Conservation (phyloP, 257 asterid genomes). For the Sherardia arvensis region DNA sequence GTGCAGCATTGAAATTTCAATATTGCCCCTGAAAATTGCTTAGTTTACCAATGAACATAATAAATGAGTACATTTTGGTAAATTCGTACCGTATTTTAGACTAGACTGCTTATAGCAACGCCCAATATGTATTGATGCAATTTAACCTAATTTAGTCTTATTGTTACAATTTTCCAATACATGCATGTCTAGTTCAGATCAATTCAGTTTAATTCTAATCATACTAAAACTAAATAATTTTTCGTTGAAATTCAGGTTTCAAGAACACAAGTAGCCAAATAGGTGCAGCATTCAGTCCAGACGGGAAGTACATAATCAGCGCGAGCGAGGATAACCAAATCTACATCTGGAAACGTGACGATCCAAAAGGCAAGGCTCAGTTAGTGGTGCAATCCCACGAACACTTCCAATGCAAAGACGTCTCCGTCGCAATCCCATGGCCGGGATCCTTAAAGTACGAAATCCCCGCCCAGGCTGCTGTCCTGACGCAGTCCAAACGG, state of each 20-base stretch:
- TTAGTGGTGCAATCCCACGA: conserved; percentile 43
- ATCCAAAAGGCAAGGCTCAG: conserved; percentile 32
- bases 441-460: conserved; percentile 47
- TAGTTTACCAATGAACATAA: too few species aligned
- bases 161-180: too few species aligned
- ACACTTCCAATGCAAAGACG: conserved; percentile 76
- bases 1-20: too few species aligned
- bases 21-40: too few species aligned
- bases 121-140: too few species aligned
- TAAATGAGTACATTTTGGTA: too few species aligned
- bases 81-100: too few species aligned
- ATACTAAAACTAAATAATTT: neutral
- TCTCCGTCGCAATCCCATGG: conserved; percentile 76
- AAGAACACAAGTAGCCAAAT: conserved; percentile 82
- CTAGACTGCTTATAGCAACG: too few species aligned
- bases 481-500: conserved; percentile 62
- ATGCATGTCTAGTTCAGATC: too few species aligned
- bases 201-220: too few species aligned
- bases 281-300: conserved; percentile 65
- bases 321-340: conserved; percentile 90
- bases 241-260: conserved; percentile 40
- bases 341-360: conserved; percentile 69
- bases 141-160: too few species aligned
- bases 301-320: conserved; percentile 61
- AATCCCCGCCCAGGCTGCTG: conserved; percentile 31